These are phyloP conservation scores for Trichoderma sp. DNA, from an alignment of 2,329 filamentous ascomycete genomes.

Conservation along the genomic window DNA sequence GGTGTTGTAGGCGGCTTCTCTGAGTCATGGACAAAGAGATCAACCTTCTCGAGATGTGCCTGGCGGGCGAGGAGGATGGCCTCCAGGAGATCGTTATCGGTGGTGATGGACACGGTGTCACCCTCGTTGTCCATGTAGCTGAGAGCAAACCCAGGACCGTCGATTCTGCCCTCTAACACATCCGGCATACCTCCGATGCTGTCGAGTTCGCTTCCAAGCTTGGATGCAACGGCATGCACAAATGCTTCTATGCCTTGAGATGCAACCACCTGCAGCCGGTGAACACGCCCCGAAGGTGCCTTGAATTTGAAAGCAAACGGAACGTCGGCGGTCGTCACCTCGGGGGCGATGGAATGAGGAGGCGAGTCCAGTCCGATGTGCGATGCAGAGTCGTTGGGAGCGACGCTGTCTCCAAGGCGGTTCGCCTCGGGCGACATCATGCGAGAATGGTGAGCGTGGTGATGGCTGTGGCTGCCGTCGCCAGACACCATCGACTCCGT, in stretches of 20 bases:
- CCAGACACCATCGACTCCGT: constrained; percentile 96
- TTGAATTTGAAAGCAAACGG: constrained; percentile 99
- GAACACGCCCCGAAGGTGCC: constrained; percentile 89
- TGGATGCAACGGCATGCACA: constrained; percentile 72
- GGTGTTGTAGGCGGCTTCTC: constrained; percentile 76
- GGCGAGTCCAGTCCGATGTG: constrained; percentile 82
- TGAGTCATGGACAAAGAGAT: constrained; percentile 93
- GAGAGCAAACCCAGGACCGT: constrained; percentile 77
- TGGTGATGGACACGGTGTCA: constrained; percentile 94
- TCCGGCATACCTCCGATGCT: constrained; percentile 76
- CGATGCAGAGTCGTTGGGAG: constrained; percentile 91
- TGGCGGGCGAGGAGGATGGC: constrained; percentile 81
- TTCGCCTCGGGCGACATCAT: constrained; percentile 82
- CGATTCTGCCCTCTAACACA: constrained; percentile 76
- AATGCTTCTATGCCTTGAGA: constrained; percentile 78
- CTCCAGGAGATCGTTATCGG: constrained; percentile 88
- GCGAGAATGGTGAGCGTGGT: constrained; percentile 63
- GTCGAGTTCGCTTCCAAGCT: constrained; percentile 81
- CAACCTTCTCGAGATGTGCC: constrained; percentile 83
- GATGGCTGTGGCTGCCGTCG: constrained; percentile 70
- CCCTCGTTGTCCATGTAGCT: constrained; percentile 97
- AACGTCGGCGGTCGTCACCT: constrained; percentile 62
- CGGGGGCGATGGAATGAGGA: constrained; percentile 60
- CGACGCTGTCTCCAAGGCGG: constrained; percentile 73
- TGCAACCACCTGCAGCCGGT: constrained; percentile 82